These are phyloP conservation scores for Trichoderma koningiopsis DNA, from an alignment of 2,329 filamentous ascomycete species.

Conservation along the genomic window DNA sequence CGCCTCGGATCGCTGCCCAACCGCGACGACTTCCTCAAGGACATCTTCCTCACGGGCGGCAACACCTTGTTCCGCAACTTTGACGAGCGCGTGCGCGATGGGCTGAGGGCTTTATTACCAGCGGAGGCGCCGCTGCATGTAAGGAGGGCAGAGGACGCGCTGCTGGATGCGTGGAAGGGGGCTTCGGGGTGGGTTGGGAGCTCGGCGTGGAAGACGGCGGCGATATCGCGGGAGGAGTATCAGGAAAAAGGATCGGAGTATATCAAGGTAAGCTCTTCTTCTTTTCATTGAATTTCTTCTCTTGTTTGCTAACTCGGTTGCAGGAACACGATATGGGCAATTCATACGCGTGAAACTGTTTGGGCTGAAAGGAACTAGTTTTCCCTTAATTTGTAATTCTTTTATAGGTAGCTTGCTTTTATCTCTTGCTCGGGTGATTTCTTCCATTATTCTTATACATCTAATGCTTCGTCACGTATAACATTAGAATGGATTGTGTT, in stretches of 20 bases:
- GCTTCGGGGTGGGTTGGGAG: conserved; percentile 81
- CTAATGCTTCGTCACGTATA: neutral
- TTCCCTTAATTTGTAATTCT: neutral
- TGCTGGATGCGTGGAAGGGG: conserved; percentile 91
- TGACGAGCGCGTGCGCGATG: conserved; percentile 75
- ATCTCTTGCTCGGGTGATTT: conserved; percentile 2
- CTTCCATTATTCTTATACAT: neutral
- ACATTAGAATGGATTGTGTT: neutral
- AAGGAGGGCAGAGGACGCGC: conserved; percentile 71
- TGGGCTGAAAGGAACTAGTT: neutral
- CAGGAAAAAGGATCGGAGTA: conserved; percentile 91
- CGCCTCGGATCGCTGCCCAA: conserved; percentile 63
- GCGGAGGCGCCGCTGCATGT: conserved; percentile 68
- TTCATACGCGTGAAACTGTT: conserved; percentile 49
- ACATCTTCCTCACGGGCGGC: conserved; percentile 94
- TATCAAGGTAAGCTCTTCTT: conserved; percentile 66
- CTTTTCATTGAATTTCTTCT: neutral
- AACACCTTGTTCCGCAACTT: conserved; percentile 86
- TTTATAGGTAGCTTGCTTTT: neutral
- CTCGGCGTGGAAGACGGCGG: conserved; percentile 61
- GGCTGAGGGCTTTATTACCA: conserved; percentile 73
- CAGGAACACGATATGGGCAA: conserved; percentile 70
- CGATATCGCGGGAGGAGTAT: conserved; percentile 80
- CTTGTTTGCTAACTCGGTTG: conserved; percentile 7
- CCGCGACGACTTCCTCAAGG: conserved; percentile 72